Evolutionary conservation across 441 rosid genomes (phyloP).

Genomic region (Geranium incanum): DNA sequence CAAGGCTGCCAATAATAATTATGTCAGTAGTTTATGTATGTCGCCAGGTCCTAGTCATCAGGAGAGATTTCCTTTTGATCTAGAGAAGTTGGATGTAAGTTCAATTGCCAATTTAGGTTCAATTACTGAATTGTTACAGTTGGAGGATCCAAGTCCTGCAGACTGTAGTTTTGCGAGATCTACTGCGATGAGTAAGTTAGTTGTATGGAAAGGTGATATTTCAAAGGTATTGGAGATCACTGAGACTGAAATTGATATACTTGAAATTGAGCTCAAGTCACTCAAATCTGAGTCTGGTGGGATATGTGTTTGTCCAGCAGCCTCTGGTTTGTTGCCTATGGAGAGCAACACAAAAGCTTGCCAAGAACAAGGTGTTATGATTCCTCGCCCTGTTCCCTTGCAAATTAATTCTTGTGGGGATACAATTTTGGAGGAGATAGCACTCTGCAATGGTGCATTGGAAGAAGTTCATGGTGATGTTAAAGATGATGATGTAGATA

Average conservation of each 20-base stretch:
- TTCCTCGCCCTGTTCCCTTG: conserved; percentile 39
- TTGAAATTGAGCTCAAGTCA: conserved; percentile 62
- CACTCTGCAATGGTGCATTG: conserved; percentile 32
- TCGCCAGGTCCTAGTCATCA: conserved; percentile 51
- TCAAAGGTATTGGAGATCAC: conserved; percentile 66
- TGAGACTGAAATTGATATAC: conserved; percentile 79
- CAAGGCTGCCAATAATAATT: conserved; percentile 43
- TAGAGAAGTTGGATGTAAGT: conserved; percentile 58
- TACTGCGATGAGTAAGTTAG: conserved; percentile 53
- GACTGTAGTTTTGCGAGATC: conserved; percentile 54
- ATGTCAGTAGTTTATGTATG: conserved; percentile 46
- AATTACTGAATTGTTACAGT: conserved; percentile 57
- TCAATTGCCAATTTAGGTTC: conserved; percentile 49
- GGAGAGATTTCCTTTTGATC: conserved; percentile 47
- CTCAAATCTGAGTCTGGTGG: conserved; percentile 41
- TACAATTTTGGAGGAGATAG: conserved; percentile 28
- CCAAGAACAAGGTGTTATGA: conserved; percentile 28
- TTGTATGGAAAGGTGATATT: conserved; percentile 53
- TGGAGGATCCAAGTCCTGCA: conserved; percentile 45
- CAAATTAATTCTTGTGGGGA: conserved; percentile 37
- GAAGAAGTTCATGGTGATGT: conserved; percentile 31
- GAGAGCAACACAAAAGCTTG: conserved; percentile 30
- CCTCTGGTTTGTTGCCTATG: conserved; percentile 29
- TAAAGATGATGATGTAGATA: conserved; percentile 53
- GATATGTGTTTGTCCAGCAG: conserved; percentile 23